These are phyloP conservation scores for Ascoidea tarda DNA, from an alignment of 805 yeast species.

Conservation along the genomic window DNA sequence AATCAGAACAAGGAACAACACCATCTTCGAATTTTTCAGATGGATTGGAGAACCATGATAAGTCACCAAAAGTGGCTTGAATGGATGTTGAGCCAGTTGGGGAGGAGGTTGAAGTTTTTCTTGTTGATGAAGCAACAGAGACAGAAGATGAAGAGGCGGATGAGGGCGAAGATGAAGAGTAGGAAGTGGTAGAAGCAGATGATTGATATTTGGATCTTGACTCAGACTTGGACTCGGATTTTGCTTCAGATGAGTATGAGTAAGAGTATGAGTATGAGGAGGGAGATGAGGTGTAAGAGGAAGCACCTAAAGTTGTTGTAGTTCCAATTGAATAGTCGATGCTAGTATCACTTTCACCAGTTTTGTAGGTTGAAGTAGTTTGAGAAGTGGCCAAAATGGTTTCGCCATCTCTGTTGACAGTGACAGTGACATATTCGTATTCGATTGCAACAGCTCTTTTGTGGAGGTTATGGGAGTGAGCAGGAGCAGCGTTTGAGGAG, in stretches of 20 bases:
- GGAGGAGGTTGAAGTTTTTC: slow-evolving; percentile 11
- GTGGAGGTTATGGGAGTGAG: slow-evolving; percentile 27
- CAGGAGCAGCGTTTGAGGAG: neutral
- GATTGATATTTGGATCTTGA: too few species aligned
- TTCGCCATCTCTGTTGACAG: slow-evolving; percentile 34
- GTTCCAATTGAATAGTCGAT: slow-evolving; percentile 10
- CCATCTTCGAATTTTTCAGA: slow-evolving; percentile 55
- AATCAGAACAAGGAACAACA: slow-evolving; percentile 42
- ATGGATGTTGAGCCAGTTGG: slow-evolving; percentile 20
- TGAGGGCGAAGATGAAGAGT: slow-evolving; percentile 11
- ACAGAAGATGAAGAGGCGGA: slow-evolving; percentile 16
- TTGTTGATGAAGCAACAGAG: slow-evolving; percentile 15
- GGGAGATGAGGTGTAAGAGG: slow-evolving; percentile 13
- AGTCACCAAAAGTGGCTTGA: slow-evolving; percentile 36
- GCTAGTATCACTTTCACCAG: slow-evolving; percentile 17
- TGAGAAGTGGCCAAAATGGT: slow-evolving; percentile 21
- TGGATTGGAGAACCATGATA: slow-evolving; percentile 43
- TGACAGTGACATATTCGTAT: slow-evolving; percentile 35
- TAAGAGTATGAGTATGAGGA: slow-evolving; percentile 16
- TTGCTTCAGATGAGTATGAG: slow-evolving; percentile 6
- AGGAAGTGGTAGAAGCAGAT: slow-evolving; percentile 7
- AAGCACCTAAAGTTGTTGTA: slow-evolving; percentile 8
- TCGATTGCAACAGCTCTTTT: slow-evolving; percentile 38
- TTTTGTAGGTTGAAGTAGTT: slow-evolving; percentile 18
- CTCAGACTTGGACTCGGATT: slow-evolving; percentile 9